Percentiles rank a stretch among this genome's conserved stretches.
Evolutionary conservation across 31 red algal genomes (phyloP).

Genomic region (Asparagopsis taxiformis): DNA sequence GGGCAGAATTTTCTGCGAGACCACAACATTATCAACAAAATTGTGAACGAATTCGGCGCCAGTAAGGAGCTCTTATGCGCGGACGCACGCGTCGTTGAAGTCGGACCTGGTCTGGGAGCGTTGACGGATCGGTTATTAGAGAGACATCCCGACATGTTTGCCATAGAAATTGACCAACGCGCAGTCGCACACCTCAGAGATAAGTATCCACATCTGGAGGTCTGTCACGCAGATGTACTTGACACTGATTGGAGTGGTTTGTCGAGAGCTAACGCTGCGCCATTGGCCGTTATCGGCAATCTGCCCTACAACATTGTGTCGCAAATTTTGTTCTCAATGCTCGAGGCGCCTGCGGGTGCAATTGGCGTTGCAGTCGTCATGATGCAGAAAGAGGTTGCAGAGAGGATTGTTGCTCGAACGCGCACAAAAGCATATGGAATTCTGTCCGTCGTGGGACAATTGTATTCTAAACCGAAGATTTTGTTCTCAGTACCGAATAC

Average conservation of each 20-base stretch:
- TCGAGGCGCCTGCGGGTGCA: conserved; percentile 60
- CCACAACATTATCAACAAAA: conserved; percentile 28
- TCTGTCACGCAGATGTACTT: conserved; percentile 49
- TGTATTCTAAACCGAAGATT: conserved; percentile 63
- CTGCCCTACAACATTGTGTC: conserved; percentile 94
- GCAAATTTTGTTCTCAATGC: conserved; percentile 78
- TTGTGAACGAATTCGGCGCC: conserved; percentile 44
- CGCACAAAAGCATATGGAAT: conserved; percentile 81
- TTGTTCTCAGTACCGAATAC: conserved; percentile 80
- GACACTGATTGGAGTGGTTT: conserved; percentile 51
- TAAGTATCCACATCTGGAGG: conserved; percentile 35
- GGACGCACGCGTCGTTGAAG: conserved; percentile 54
- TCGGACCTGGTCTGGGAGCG: conserved; percentile 82
- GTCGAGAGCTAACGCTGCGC: background rate
- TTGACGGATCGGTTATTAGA: conserved; percentile 55
- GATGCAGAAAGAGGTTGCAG: conserved; percentile 93
- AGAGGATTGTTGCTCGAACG: conserved; percentile 55
- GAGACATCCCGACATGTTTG: conserved; percentile 53
- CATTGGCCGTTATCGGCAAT: no score
- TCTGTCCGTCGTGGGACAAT: conserved; percentile 81
- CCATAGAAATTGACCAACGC: conserved; percentile 79
- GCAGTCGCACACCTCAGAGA: conserved; percentile 58
- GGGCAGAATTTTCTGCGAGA: conserved; percentile 92
- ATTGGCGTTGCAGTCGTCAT: conserved; percentile 74
- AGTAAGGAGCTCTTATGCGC: conserved; percentile 1